A percentile compares a stretch with the other conserved stretches of the same genome.
These are phyloP conservation scores for Boechera stricta DNA, from an alignment of 345 rosid genomes.

Conservation along the genomic window DNA sequence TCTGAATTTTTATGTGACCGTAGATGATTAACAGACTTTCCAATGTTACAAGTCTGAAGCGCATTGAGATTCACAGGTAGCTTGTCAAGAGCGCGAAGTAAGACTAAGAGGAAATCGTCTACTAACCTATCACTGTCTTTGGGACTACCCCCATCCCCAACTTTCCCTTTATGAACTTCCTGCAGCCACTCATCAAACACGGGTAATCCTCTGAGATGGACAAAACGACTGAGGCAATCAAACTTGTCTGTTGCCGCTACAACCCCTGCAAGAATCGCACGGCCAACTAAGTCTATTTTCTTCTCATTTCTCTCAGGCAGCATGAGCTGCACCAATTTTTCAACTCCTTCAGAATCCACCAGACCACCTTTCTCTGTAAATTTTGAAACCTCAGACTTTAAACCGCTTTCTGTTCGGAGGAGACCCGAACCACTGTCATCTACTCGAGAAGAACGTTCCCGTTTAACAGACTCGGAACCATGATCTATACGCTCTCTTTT, in stretches of 20 bases:
- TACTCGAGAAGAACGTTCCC: conserved; percentile 62
- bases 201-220: conserved; percentile 82
- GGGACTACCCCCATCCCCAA: conserved; percentile 67
- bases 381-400: conserved; percentile 73
- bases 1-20: conserved; percentile 79
- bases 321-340: conserved; percentile 83
- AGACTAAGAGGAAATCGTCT: conserved; percentile 74
- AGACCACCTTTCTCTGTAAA: conserved; percentile 83
- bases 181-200: conserved; percentile 97
- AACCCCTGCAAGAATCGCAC: conserved; percentile 71
- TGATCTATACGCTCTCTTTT: conserved; percentile 91
- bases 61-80: conserved; percentile 92
- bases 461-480: conserved; percentile 64
- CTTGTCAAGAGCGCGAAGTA: conserved; percentile 90
- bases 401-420: conserved; percentile 56
- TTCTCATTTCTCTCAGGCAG: conserved; percentile 65
- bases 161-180: conserved; percentile 87
- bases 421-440: conserved; percentile 71
- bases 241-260: conserved; percentile 79
- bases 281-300: conserved; percentile 69
- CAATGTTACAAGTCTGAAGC: conserved; percentile 84
- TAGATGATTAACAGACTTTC: conserved; percentile 88
- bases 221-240: conserved; percentile 80
- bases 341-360: conserved; percentile 77
- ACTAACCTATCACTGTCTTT: conserved; percentile 69